Base-by-base conservation (phyloP, 306 rosid species). In the Vicia faba region DNA sequence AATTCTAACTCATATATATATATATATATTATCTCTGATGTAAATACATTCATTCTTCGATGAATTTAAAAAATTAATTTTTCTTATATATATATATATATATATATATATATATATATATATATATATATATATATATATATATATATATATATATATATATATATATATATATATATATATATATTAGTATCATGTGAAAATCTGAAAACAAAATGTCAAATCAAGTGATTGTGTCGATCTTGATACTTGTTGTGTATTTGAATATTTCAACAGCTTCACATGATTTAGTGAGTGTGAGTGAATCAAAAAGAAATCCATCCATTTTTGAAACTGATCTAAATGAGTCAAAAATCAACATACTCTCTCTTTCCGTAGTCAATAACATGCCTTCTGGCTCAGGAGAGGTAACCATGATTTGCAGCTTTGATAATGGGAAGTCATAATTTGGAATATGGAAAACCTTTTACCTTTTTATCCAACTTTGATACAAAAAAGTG, bases 171-270 rank as follows among this genome's bases (percentile, higher is more conserved):
- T 23, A 23, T 23, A 23, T 25, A 3, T 25, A 3, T 25, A 3
- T 25, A 3, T 25, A 5, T 29, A 11, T 20, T 2, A 20, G 23
- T 20, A 20, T 20, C 23, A 29, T 13, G 45, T 14, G 28, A 35
- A 15, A 35, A 59, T 8, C 14, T 29, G 7, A 59, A 25, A 55
- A 33, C 33, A 67, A 68, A 51, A 68, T 68, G 72, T 68, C 25
- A 4, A 58, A 4, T 25, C 12, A 12, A 40, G 3, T 57, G 4
- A 3, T 16, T 7, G 46, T 7, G 13, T 57, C 14, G 4, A 38
- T 57, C 7, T 10, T 53, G 1, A 11, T 56, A 15, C 13, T 39
- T n/a, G 40, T 39, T n/a, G 40, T 68, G 64, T 56, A 48, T 18
- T 31, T 70, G 23, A 58, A 58, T 18, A 44, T 12, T 25, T 70